Evolutionary conservation across 805 yeast genomes (phyloP), one percentile per base, ranked within the genome.

Genomic region (Wickerhamomyces ciferrii): DNA sequence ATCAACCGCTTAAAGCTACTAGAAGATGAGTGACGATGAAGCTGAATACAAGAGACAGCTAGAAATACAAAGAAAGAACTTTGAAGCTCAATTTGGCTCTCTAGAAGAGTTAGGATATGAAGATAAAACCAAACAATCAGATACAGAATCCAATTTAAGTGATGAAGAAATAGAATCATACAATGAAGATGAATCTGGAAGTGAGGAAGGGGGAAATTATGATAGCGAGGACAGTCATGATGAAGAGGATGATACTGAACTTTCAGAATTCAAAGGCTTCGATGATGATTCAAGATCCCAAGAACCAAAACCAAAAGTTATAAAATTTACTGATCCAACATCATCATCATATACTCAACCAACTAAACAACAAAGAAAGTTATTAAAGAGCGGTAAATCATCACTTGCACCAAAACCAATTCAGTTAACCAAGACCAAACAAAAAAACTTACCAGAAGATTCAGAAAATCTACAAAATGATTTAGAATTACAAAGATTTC

Each of bases 401-500:
- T 72, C 83, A 1, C 54, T 76, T 24, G 62, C 55, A 35, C 56
- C 49, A 15, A 47, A 49, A 21, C 20, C 32, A 2, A 31, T 19
- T 4, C 19, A 17, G 2, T 24, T 31, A 34, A 37, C 34, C 24
- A 44, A 42, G 39, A 45, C 31, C 34, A 58, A 20, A 31, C 45
- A 42, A 42, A 27, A 43, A 46, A 19, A 48, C 20, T 71, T 63
- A 46, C 52, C 58, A 21, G 72, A 66, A 21, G 76, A 75, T 27
- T 68, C 65, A 32, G 79, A 83, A 24, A 79, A 85, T 55, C 55
- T 84, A 50, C 76, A 82, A 49, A 83, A 84, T 53, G 94, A 85
- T 61, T 57, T 84, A n/a, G 86, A 82, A 54, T 66, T 87, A 42
- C 91, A 86, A 59, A 66, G 90, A 48, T 74, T 87, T 39, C 60